These are phyloP conservation scores for Nitzschia palea DNA, from an alignment of 108 stramenopile genomes.

Conservation along the genomic window DNA sequence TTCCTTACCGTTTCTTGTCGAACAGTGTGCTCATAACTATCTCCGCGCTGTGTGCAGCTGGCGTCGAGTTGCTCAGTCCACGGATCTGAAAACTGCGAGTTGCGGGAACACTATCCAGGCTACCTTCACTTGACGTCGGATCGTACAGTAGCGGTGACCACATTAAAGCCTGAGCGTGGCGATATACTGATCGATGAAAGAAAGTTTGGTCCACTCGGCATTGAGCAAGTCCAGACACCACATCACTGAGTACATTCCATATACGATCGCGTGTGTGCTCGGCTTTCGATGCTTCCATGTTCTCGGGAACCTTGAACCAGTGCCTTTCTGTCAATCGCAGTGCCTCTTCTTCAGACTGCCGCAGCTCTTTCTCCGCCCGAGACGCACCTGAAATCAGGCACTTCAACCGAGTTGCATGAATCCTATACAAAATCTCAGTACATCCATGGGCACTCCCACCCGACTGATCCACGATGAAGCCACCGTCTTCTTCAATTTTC, in stretches of 20 bases:
- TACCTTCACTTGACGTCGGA: conserved; percentile 46
- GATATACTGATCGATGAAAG: conserved; percentile 85
- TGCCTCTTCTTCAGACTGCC: conserved; percentile 60
- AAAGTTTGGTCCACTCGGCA: conserved; percentile 60
- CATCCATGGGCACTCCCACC: conserved; percentile 86
- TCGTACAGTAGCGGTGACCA: conserved; percentile 77
- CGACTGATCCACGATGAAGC: conserved; percentile 37
- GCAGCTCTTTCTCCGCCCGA: conserved; percentile 38
- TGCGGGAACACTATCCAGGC: conserved; percentile 47
- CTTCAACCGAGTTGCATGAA: conserved; percentile 83
- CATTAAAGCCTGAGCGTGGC: conserved; percentile 77
- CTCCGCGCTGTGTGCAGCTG: conserved; percentile 55
- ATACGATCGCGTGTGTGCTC: conserved; percentile 36
- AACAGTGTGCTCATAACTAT: conserved; percentile 61
- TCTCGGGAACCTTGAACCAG: conserved; percentile 38
- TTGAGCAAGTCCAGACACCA: conserved; percentile 65
- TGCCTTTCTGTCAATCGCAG: conserved; percentile 52
- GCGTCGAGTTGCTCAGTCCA: conserved; percentile 50
- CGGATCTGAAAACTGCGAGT: conserved; percentile 43
- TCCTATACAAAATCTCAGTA: conserved; percentile 70
- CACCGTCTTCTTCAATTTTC: conserved; percentile 48
- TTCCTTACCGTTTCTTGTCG: conserved; percentile 65
- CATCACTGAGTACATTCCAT: conserved; percentile 71
- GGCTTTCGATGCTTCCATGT: neutral
- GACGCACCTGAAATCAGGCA: conserved; percentile 59